Percentiles rank a stretch among this genome's conserved stretches.
These are phyloP conservation scores for Funneliformis geosporum DNA, from an alignment of 192 early-diverging fungal species.

Conservation along the genomic window DNA sequence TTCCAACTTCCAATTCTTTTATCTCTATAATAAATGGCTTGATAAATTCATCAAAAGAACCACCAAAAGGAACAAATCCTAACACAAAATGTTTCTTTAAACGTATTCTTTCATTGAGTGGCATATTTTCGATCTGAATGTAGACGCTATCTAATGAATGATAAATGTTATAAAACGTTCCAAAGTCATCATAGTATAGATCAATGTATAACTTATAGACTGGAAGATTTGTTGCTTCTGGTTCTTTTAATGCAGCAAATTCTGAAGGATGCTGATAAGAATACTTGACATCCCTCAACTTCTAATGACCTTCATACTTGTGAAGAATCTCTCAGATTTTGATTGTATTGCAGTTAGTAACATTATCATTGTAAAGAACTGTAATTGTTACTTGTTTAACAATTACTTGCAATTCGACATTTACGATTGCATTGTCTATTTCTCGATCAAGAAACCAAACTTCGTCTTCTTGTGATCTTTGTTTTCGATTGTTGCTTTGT, in stretches of 20 bases:
- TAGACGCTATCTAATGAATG: neutral
- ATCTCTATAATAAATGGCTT: neutral
- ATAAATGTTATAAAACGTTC: neutral
- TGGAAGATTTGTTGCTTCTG: neutral
- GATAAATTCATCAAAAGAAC: neutral
- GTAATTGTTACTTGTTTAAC: no score
- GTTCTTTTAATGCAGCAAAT: neutral
- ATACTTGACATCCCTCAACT: no score
- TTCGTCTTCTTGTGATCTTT: no score
- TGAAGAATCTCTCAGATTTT: neutral
- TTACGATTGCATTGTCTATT: neutral
- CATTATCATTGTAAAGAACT: no score
- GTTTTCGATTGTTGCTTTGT: no score
- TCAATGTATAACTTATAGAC: no score
- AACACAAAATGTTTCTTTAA: neutral
- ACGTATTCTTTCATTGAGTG: neutral
- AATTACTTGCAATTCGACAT: no score
- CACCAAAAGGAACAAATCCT: neutral
- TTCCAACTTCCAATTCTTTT: neutral
- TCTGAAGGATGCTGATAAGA: no score
- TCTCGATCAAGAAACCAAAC: no score
- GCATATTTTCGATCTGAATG: neutral
- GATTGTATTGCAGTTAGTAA: no score
- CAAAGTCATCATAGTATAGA: neutral
- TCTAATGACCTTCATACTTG: neutral